A percentile compares a stretch with the other conserved stretches of the same genome.
These are phyloP conservation scores for Acanthamoeba royreba DNA, from an alignment of 208 protist species.

Conservation along the genomic window DNA sequence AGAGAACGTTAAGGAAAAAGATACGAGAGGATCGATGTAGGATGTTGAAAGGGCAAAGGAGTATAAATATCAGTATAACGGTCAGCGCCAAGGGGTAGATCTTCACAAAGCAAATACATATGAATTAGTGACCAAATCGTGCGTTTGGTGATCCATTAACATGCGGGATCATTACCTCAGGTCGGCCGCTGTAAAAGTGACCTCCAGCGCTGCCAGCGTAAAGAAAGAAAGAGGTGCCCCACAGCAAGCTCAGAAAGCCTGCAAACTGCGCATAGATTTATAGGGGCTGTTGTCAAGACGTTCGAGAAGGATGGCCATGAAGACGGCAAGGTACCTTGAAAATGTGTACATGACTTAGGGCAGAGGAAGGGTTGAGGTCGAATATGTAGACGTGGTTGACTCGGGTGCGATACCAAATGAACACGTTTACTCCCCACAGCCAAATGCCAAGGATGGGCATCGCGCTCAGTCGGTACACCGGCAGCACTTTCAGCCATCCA, in stretches of 20 bases:
- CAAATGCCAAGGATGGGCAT: constrained; percentile 57
- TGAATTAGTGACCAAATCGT: background rate
- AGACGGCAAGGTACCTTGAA: background rate
- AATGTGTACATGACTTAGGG: constrained; percentile 32
- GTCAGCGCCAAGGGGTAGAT: constrained; percentile 53
- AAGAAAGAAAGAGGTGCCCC: constrained; percentile 45
- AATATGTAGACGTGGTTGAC: constrained; percentile 64
- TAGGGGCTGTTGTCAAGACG: background rate
- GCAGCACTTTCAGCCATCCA: background rate
- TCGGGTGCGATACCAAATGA: constrained; percentile 44
- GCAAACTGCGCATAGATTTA: constrained; percentile 32
- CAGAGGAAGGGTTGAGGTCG: constrained; percentile 50
- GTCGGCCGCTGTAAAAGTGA: background rate
- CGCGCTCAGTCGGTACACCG: background rate
- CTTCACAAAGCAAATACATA: background rate
- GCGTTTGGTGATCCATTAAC: background rate
- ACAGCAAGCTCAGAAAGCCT: constrained; percentile 38
- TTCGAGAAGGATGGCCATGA: background rate
- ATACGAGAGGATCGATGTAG: constrained; percentile 53
- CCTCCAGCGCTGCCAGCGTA: constrained; percentile 47
- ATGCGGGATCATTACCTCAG: background rate
- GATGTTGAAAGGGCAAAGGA: constrained; percentile 61
- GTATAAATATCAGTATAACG: constrained; percentile 25
- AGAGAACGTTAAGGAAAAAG: constrained; percentile 31
- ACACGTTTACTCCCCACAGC: constrained; percentile 62